Evolutionary conservation across 2,329 filamentous ascomycete genomes (phyloP), one percentile per base, ranked within the genome.

Genomic region (Mariannaea sp.): DNA sequence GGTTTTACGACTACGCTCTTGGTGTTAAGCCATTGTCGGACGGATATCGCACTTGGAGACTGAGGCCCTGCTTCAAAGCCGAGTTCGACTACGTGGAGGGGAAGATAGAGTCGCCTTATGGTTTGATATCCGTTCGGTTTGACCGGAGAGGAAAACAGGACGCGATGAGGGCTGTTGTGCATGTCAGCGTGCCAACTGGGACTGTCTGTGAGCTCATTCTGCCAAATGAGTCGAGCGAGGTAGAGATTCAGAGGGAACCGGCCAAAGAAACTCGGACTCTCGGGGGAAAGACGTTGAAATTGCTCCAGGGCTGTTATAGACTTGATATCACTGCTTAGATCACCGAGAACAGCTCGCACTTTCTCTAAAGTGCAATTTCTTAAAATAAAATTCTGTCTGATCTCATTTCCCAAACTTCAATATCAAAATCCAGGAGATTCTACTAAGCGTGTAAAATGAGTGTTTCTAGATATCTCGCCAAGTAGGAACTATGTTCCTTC

Each of bases 1-100:
- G 75, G 76, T 76, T 77, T 46, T 79, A 78, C 40, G 68, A 68
- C 20, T 71, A 70, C 0, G 71, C 74, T 3, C 50, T 77, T 14
- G 75, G 74, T 0, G 56, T 77, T 3, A 72, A 68, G 55, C 67
- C 70, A 0, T 62, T 69, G 22, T 68, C 62, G 0, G 68, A 75
- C 22, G 74, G 71, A 4, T 78, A 77, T 52, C 67, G 66, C 30
- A 71, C 68, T 1, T 78, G 73, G 62, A 70, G 58, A 24, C 56
- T 78, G 7, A 67, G 67, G 49, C 74, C 75, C 3, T 72, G 72
- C 13, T 65, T 75, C 47, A 67, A 66, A 16, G 65, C 68, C 0
- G 75, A 78, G 58, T 78, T 78, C 54, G 59, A 66, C 7, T 51
- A 61, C 17, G 71, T 76, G 0, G 62, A 71, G 49, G 74, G 73